These are phyloP conservation scores for Zarea fungicola DNA, from an alignment of 2,329 filamentous ascomycete species.

Conservation along the genomic window DNA sequence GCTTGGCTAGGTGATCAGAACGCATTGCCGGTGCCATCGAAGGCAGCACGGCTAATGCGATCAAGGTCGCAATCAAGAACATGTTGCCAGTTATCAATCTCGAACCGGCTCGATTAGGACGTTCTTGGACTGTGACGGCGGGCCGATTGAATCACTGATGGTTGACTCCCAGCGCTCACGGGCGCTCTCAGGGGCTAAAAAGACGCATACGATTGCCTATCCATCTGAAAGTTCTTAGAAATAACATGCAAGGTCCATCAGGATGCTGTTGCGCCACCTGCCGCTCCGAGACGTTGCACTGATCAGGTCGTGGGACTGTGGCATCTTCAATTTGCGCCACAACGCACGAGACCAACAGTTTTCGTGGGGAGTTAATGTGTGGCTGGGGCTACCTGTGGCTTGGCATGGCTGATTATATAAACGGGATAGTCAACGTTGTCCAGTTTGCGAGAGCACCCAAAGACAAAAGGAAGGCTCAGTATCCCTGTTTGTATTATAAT, in stretches of 20 bases:
- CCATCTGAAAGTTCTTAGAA: neutral
- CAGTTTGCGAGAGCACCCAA: no score
- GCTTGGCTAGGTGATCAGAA: slow-evolving; percentile 46
- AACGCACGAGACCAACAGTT: slow-evolving; percentile 5
- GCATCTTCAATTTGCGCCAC: slow-evolving; percentile 11
- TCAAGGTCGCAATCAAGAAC: slow-evolving; percentile 21
- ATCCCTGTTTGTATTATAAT: no score
- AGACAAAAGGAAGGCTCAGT: no score
- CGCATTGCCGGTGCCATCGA: slow-evolving; percentile 49
- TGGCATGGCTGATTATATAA: no score
- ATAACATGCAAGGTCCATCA: neutral
- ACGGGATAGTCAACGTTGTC: no score
- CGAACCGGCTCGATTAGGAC: neutral
- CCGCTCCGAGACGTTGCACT: slow-evolving; percentile 1
- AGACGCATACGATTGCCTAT: neutral
- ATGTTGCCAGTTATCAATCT: slow-evolving; percentile 17
- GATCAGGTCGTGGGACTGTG: neutral
- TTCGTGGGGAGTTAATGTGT: neutral
- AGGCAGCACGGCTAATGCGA: slow-evolving; percentile 30
- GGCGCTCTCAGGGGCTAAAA: slow-evolving; percentile 1
- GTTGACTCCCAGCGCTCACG: slow-evolving; percentile 3
- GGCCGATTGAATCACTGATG: neutral
- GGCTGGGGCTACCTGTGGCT: slow-evolving; percentile 2
- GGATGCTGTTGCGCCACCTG: neutral
- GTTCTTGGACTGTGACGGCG: neutral